Evolutionary conservation across 305 asterid species (phyloP).

Genomic region (Stenogyne calaminthoides): DNA sequence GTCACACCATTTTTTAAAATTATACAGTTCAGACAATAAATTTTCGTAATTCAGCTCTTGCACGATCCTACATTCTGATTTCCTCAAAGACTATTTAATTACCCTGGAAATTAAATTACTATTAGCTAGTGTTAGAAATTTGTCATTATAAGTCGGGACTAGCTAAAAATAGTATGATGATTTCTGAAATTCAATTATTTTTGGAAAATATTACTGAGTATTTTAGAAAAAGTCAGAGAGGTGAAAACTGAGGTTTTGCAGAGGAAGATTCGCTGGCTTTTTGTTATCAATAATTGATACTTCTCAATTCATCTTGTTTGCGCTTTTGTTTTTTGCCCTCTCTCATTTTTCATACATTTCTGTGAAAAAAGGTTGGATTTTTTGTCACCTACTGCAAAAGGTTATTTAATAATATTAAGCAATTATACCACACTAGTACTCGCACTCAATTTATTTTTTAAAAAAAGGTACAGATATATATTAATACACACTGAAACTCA

Average conservation of each 20-base stretch:
- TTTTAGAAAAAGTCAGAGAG: slow-evolving; percentile 18
- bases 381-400: slow-evolving; percentile 36
- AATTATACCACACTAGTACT: not conserved
- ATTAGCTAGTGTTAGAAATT: not conserved
- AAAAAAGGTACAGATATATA: not conserved
- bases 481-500: slow-evolving; percentile 26
- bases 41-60: not conserved
- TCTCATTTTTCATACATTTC: slow-evolving; percentile 39
- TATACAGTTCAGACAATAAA: not conserved
- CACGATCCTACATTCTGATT: not conserved
- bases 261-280: slow-evolving; percentile 43
- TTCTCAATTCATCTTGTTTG: slow-evolving; percentile 30
- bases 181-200: not conserved
- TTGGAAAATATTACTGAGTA: not conserved
- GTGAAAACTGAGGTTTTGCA: slow-evolving; percentile 33
- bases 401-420: not conserved
- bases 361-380: slow-evolving; percentile 29
- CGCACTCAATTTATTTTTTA: too few species aligned
- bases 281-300: slow-evolving; percentile 40
- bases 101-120: not conserved
- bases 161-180: not conserved
- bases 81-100: not conserved
- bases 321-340: slow-evolving; percentile 33
- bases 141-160: not conserved
- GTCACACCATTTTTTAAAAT: not conserved